These are phyloP conservation scores for Tetracentron sinense DNA, from an alignment of 164 flowering plant species.

Conservation along the genomic window DNA sequence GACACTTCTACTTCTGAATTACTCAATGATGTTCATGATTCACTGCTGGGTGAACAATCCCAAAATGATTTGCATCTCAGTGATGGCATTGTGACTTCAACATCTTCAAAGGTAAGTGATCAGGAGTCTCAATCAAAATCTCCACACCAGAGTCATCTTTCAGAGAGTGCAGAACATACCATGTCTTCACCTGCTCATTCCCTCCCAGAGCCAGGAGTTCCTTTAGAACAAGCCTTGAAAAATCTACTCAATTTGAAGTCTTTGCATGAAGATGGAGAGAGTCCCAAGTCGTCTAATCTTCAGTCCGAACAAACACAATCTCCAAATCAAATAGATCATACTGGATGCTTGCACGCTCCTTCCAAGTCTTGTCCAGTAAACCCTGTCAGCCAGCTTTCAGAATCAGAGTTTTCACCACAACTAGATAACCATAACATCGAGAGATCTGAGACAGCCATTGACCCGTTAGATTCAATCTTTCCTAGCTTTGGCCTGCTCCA, in stretches of 20 bases:
- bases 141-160: conserved; percentile 6
- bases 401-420: conserved; percentile 13
- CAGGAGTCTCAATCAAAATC: conserved; percentile 13
- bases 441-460: conserved; percentile 13
- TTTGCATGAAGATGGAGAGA: conserved; percentile 4
- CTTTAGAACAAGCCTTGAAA: background rate
- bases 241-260: background rate
- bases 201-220: conserved; percentile 6
- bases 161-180: background rate
- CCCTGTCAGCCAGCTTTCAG: conserved; percentile 16
- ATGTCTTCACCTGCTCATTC: conserved; percentile 3
- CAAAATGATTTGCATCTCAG: background rate
- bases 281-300: conserved; percentile 3
- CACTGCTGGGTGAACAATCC: background rate
- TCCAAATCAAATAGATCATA: conserved; percentile 10
- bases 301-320: conserved; percentile 6
- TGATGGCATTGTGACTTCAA: background rate
- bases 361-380: conserved; percentile 15
- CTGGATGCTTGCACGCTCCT: conserved; percentile 16
- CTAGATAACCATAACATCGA: conserved; percentile 17
- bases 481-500: conserved; percentile 24
- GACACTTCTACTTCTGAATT: conserved; percentile 5
- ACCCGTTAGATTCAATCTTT: conserved; percentile 14
- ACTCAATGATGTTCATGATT: background rate
- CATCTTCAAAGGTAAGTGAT: conserved; percentile 10